Evolutionary conservation across 495 filamentous ascomycete genomes (phyloP), one percentile per base, ranked within the genome.

Genomic region (Penicillium malachiteum): DNA sequence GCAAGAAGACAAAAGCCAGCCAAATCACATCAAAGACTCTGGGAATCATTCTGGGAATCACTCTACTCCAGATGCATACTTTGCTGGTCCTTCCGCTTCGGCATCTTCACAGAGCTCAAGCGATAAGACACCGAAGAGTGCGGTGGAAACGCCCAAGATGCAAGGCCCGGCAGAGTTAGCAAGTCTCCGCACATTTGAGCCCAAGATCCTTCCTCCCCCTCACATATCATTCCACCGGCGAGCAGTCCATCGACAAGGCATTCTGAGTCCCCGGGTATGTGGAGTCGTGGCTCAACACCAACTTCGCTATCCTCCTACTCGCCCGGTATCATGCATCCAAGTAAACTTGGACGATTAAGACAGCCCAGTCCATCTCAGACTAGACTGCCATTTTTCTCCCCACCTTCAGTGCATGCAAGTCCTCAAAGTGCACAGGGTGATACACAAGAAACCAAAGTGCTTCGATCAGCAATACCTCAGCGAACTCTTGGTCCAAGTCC

Each of bases 291-390:
- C 40, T 96, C 94, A 9, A 97, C 94, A 3, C 92, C 94, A 1
- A 96, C 92, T n/a, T 96, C 94, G 7, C 83, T 92, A 64, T 96
- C 92, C 7, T 97, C 94, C n/a, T 89, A 94, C 67, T 98, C 94
- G 35, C 92, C 94, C 10, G 89, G 90, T 1, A 81, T 91, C 37
- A 68, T 88, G 54, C 73, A 85, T 33, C 83, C 89, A 16, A 71
- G 70, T 3, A 85, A 89, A 53, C 62, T 78, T 57, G 71, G 77
- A 32, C 82, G 85, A 54, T 68, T 80, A 35, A 80, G 81, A 70
- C 87, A 87, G 66, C 75, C 76, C 18, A 91, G 87, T 59, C 84
- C 85, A 43, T 79, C 78, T 43, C 78, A 82, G 56, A 87, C 80
- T 50, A 77, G 87, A 58, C 87, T 89, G 16, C 89, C 89, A 8